Percentiles rank a stretch among this genome's conserved stretches.
phyloP scores from a whole-genome alignment of 2,329 filamentous ascomycete species.

The Aspergillus carbonarius region DNA sequence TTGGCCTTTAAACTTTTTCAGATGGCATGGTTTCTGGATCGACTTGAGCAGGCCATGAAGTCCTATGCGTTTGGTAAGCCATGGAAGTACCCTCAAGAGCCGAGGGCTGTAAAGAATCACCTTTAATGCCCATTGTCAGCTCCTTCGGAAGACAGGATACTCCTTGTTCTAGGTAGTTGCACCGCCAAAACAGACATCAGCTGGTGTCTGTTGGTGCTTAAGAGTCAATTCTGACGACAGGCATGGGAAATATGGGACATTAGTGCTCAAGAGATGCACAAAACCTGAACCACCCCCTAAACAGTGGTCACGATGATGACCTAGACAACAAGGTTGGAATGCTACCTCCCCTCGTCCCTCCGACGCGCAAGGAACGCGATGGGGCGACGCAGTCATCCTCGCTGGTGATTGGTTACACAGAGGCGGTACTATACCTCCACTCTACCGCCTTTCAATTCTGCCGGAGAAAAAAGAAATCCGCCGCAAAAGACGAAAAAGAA shows the following conservation, averaged over 20 bases:
- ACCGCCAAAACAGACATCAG: conserved; percentile 22
- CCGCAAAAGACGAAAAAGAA: conserved; percentile 5
- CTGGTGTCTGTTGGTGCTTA: conserved; percentile 6
- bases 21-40: conserved; percentile 82
- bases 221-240: conserved; percentile 2
- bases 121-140: conserved; percentile 48
- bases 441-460: conserved; percentile 37
- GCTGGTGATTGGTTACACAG: conserved; percentile 18
- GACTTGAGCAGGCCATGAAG: conserved; percentile 91
- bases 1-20: conserved; percentile 84
- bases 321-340: conserved; percentile 32
- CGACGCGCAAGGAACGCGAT: conserved; percentile 36
- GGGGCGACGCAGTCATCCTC: not conserved
- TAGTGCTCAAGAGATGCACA: conserved; percentile 1
- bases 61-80: conserved; percentile 51
- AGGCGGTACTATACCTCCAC: conserved; percentile 7
- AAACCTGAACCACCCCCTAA: conserved; percentile 1
- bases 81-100: not conserved
- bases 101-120: conserved; percentile 24
- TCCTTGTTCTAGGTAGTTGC: conserved; percentile 29
- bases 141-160: conserved; percentile 28
- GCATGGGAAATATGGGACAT: conserved; percentile 1
- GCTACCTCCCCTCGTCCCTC: conserved; percentile 26
- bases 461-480: conserved; percentile 28
- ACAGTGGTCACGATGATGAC: conserved; percentile 15